These are phyloP conservation scores for Salix suchowensis DNA, from an alignment of 345 rosid genomes.

Conservation along the genomic window DNA sequence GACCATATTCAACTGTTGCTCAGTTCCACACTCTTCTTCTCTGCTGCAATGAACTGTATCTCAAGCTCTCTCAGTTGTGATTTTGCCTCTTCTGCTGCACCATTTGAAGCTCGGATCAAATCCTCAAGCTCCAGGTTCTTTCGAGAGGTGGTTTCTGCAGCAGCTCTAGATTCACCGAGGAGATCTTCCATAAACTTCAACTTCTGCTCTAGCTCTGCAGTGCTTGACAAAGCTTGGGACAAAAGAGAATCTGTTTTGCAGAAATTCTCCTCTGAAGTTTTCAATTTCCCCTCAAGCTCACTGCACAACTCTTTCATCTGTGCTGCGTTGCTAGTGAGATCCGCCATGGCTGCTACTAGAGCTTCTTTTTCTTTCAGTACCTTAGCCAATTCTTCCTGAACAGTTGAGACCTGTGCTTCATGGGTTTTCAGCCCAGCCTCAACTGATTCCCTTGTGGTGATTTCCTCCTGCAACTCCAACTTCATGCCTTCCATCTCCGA, in stretches of 20 bases:
- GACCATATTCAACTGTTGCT: conserved; percentile 53
- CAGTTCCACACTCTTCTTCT: conserved; percentile 70
- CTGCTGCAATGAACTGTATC: conserved; percentile 49
- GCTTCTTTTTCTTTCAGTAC: conserved; percentile 51
- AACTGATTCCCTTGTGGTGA: conserved; percentile 34
- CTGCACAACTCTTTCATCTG: conserved; percentile 39
- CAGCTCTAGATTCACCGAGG: conserved; percentile 52
- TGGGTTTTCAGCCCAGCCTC: conserved; percentile 39
- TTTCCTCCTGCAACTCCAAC: conserved; percentile 53
- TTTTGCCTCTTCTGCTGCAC: conserved; percentile 62
- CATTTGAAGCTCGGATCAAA: conserved; percentile 46
- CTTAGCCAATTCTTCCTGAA: conserved; percentile 33
- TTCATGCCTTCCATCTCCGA: conserved; percentile 47
- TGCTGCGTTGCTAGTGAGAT: conserved; percentile 41
- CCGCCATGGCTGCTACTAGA: conserved; percentile 47
- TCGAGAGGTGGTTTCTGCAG: conserved; percentile 58
- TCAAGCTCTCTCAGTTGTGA: conserved; percentile 66
- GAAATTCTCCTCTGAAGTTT: conserved; percentile 61
- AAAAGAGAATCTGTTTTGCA: conserved; percentile 57
- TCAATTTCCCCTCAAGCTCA: conserved; percentile 66
- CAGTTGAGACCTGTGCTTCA: conserved; percentile 29
- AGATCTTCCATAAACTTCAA: conserved; percentile 64
- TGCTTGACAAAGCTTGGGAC: conserved; percentile 65
- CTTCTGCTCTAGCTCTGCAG: conserved; percentile 67
- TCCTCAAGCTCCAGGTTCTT: conserved; percentile 74